Percentiles rank a stretch among this genome's conserved stretches.
These are phyloP conservation scores for Marchantia paleacea DNA, from an alignment of 225 moss, liverwort and hornwort species.

Conservation along the genomic window DNA sequence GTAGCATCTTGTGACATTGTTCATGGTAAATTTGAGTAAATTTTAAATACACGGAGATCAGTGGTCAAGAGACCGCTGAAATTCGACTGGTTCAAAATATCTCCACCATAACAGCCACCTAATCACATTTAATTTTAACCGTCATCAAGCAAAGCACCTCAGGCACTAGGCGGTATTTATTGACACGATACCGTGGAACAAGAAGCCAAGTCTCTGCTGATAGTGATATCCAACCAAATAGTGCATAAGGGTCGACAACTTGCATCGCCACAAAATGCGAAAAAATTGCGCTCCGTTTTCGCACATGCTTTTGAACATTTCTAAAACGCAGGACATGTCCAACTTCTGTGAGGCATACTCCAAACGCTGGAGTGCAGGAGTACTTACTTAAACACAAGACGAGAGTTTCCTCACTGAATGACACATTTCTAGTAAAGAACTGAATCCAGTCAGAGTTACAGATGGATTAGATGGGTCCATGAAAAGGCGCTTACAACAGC, in stretches of 20 bases:
- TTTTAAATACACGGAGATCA: no score
- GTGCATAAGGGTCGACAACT: not conserved
- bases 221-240: not conserved
- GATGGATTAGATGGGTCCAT: not conserved
- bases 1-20: no score
- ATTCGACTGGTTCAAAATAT: no score
- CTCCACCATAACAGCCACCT: no score
- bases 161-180: no score
- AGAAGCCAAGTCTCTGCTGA: not conserved
- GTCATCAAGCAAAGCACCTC: no score
- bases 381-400: not conserved
- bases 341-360: slow-evolving; percentile 5
- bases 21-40: no score
- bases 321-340: not conserved
- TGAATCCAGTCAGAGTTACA: not conserved
- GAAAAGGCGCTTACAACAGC: not conserved
- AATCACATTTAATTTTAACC: no score
- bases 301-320: not conserved
- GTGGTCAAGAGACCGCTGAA: no score
- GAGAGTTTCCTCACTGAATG: not conserved
- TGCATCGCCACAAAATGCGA: not conserved
- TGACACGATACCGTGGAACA: not conserved
- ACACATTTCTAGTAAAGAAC: not conserved
- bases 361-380: not conserved
- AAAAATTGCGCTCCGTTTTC: not conserved